These are phyloP conservation scores for Fusarium solani-melongenae DNA, from an alignment of 2,329 filamentous ascomycete species.

Conservation along the genomic window DNA sequence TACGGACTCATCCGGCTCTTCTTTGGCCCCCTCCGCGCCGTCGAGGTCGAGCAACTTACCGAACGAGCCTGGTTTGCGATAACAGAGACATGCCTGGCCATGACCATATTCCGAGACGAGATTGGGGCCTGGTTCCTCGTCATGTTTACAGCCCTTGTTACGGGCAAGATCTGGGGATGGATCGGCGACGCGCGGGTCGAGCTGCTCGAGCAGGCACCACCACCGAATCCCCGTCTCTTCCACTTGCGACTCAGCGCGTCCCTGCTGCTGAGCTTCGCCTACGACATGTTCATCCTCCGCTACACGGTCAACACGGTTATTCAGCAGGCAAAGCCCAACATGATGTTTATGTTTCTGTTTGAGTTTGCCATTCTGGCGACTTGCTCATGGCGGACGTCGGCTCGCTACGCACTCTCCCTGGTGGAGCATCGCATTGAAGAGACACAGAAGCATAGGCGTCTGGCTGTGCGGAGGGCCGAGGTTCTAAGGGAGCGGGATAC, in stretches of 20 bases:
- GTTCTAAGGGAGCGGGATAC: conserved; percentile 69
- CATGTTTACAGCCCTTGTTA: conserved; percentile 94
- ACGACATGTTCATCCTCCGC: conserved; percentile 81
- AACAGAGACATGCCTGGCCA: conserved; percentile 94
- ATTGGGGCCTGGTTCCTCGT: conserved; percentile 93
- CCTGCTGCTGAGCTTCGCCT: conserved; percentile 80
- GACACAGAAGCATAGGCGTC: conserved; percentile 76
- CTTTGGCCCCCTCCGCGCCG: conserved; percentile 88
- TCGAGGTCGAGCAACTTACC: conserved; percentile 96
- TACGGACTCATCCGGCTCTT: conserved; percentile 90
- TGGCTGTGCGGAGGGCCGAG: conserved; percentile 76
- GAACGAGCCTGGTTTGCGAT: conserved; percentile 99
- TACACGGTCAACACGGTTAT: conserved; percentile 88
- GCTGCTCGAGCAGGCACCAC: conserved; percentile 93
- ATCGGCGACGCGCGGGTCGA: conserved; percentile 96
- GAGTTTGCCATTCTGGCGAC: conserved; percentile 92
- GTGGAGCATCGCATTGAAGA: conserved; percentile 80
- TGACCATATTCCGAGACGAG: conserved; percentile 98
- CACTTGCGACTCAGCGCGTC: conserved; percentile 85
- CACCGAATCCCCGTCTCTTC: conserved; percentile 87
- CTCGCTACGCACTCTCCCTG: conserved; percentile 82
- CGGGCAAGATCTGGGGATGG: conserved; percentile 98
- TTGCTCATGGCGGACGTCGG: conserved; percentile 80
- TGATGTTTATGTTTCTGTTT: conserved; percentile 99
- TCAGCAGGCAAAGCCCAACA: conserved; percentile 88